Conservation (phyloP, 495 filamentous ascomycete species). For the Opeltia flavorubescens region DNA sequence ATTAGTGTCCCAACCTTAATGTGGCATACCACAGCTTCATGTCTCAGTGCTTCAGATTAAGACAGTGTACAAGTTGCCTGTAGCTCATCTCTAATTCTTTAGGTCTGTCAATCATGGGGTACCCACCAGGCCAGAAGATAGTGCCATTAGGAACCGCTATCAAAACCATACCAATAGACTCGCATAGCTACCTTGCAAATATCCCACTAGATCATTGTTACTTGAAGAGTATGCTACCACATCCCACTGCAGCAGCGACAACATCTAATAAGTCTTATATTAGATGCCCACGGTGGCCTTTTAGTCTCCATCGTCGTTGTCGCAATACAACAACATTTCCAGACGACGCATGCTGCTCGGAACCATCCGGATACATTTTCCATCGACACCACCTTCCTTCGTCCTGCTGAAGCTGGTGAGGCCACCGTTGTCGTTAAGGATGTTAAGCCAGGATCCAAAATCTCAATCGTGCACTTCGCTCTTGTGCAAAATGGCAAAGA, state of each 20-base stretch:
- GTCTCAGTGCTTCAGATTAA: too few species aligned
- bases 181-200: background rate
- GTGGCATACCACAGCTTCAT: too few species aligned
- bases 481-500: slow-evolving; percentile 33
- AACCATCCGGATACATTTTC: slow-evolving; percentile 45
- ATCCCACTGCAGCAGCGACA: background rate
- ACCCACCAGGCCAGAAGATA: background rate
- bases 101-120: background rate
- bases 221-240: background rate
- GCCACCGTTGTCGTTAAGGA: slow-evolving; percentile 53
- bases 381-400: slow-evolving; percentile 60
- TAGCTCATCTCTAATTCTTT: too few species aligned
- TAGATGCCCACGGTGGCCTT: slow-evolving; percentile 44
- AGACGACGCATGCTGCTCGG: slow-evolving; percentile 31
- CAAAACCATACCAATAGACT: background rate
- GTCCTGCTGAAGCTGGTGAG: slow-evolving; percentile 47
- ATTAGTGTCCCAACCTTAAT: too few species aligned
- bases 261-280: background rate
- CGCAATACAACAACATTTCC: slow-evolving; percentile 38
- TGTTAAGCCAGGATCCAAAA: slow-evolving; percentile 53
- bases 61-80: too few species aligned
- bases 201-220: background rate
- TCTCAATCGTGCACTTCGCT: slow-evolving; percentile 54
- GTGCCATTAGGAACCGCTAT: background rate
- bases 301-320: slow-evolving; percentile 36